Evolutionary conservation across 2,329 filamentous ascomycete genomes (phyloP), one percentile per base, ranked within the genome.

Genomic region (Sporothrix pallida): DNA sequence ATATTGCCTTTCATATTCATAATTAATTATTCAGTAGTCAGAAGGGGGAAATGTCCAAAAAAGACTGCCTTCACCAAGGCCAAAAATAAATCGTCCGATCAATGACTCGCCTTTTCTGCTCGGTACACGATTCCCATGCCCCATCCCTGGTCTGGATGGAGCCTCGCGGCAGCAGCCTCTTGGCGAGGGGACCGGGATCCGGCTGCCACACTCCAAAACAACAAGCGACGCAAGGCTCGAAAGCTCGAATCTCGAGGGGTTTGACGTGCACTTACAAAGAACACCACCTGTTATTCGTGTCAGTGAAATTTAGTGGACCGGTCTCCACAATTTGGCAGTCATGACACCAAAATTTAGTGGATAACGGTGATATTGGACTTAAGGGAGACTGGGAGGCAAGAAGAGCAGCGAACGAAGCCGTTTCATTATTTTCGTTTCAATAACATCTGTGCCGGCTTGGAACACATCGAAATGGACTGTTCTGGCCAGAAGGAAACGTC

Each of bases 181-280:
- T 42, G 15, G 58, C 58, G 58, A 37, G 31, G 31, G 9, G 58
- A 54, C 58, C 58, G 26, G 31, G 13, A 31, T 17, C 58, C 58
- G 58, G 13, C 12, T 31, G 12, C 17, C 58, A 42, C 17, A 9
- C 31, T 7, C 31, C 31, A 5, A 37, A 37, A 37, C 31, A 37
- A 37, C 31, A 37, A 37, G 31, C 31, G 31, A 37, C 4, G 31
- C 31, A 37, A 37, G 31, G 7, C 31, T 37, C 31, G 31, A 37
- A 37, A 3, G 7, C 31, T 37, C 31, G 31, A 37, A 37, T 37
- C 31, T 37, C 31, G 31, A 37, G 31, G 60, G n/a, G 15, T 12
- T 26, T 13, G 58, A 13, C 56, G 23, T 17, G 31, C 60, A 63
- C 60, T 63, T 63, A 63, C 37, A 62, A 62, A 62, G 58, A 20